Evolutionary conservation across 352 stramenopile species (phyloP).

Genomic region (Phytophthora pseudosyringae): DNA sequence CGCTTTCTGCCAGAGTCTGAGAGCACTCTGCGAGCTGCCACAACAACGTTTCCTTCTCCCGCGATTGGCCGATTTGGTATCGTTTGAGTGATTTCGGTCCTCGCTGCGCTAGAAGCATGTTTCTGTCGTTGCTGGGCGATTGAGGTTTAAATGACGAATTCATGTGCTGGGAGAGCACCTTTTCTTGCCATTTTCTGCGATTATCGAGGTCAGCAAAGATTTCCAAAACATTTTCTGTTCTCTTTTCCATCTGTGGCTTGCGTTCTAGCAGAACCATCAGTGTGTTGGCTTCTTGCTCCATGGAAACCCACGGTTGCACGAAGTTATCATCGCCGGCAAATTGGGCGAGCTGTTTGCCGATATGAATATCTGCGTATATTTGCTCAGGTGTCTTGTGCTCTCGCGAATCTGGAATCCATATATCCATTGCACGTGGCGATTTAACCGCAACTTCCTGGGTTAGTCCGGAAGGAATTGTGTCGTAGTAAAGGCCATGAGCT

Average conservation of each 20-base stretch:
- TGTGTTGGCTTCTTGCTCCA: slow-evolving; percentile 16
- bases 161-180: slow-evolving; percentile 9
- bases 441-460: background rate
- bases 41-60: slow-evolving; percentile 17
- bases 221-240: background rate
- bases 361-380: slow-evolving; percentile 43
- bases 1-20: background rate
- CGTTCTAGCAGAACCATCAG: slow-evolving; percentile 3
- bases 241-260: background rate
- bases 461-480: background rate
- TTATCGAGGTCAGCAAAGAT: slow-evolving; percentile 20
- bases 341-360: slow-evolving; percentile 27
- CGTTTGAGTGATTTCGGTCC: background rate
- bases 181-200: slow-evolving; percentile 16
- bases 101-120: background rate
- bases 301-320: slow-evolving; percentile 8
- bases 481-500: background rate
- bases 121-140: background rate
- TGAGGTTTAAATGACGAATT: background rate
- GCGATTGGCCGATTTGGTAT: background rate
- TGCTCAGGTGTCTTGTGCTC: slow-evolving; percentile 44
- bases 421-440: slow-evolving; percentile 14
- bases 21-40: slow-evolving; percentile 15
- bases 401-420: slow-evolving; percentile 36
- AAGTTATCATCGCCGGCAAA: slow-evolving; percentile 16